Conservation (phyloP, 768 basidiomycete genomes). For the Leccinum subtestaceum region DNA sequence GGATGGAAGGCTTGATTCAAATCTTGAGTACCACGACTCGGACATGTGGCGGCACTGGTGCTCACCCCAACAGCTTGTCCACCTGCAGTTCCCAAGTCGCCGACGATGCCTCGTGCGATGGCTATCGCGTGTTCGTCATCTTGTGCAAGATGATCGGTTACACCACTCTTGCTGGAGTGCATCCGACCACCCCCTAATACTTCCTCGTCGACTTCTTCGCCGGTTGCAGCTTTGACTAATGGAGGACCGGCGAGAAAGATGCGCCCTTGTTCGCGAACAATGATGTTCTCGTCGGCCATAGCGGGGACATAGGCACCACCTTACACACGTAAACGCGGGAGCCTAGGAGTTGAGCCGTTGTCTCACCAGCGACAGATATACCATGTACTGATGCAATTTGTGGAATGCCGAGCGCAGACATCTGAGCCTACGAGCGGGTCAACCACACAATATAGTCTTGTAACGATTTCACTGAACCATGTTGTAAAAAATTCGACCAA, state of each 20-base stretch:
- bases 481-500: constrained; percentile 96
- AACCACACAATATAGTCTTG: constrained; percentile 1
- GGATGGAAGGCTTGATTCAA: constrained; percentile 46
- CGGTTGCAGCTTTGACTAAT: constrained; percentile 91
- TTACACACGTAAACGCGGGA: constrained; percentile 24
- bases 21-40: constrained; percentile 10
- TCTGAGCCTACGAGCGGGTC: constrained; percentile 63
- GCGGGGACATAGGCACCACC: constrained; percentile 94
- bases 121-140: constrained; percentile 85
- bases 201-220: constrained; percentile 91
- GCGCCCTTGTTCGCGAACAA: constrained; percentile 85
- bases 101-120: constrained; percentile 72
- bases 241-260: constrained; percentile 96
- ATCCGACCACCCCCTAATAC: constrained; percentile 86
- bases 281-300: constrained; percentile 94
- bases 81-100: constrained; percentile 71
- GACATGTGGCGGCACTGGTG: constrained; percentile 20
- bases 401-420: constrained; percentile 88
- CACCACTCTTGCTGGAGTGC: constrained; percentile 90
- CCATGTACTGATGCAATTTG: constrained; percentile 94
- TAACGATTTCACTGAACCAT: constrained; percentile 54
- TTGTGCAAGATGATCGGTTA: constrained; percentile 82
- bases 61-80: constrained; percentile 49
- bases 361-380: constrained; percentile 81
- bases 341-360: background rate